Evolutionary conservation across 495 filamentous ascomycete species (phyloP).

Genomic region (Chaetomidium leptoderma): DNA sequence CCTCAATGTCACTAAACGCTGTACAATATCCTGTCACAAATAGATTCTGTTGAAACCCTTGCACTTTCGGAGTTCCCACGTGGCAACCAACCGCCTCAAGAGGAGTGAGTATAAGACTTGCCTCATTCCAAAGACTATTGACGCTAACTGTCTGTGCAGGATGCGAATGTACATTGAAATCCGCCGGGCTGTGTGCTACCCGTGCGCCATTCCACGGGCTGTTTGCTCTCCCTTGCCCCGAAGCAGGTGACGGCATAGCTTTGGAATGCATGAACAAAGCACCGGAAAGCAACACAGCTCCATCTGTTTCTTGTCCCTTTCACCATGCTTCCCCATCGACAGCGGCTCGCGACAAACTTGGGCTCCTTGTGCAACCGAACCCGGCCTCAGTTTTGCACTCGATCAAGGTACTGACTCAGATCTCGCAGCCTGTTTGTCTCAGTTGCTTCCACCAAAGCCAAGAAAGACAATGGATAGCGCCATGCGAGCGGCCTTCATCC

Average conservation of each 20-base stretch:
- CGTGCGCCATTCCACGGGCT: constrained; percentile 1
- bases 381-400: not conserved
- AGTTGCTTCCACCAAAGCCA: not conserved
- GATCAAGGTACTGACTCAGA: not conserved
- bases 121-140: not conserved
- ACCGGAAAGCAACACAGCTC: not conserved
- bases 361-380: not conserved
- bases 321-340: not conserved
- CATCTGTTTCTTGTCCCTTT: not conserved
- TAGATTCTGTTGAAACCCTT: constrained; percentile 11
- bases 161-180: not conserved
- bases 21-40: constrained; percentile 23
- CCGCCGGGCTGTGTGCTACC: not conserved
- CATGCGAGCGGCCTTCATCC: not conserved
- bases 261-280: constrained; percentile 6
- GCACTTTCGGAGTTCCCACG: not conserved
- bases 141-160: not conserved
- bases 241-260: not conserved
- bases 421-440: not conserved
- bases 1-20: not conserved
- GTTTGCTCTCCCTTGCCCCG: constrained; percentile 16
- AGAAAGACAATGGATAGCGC: not conserved
- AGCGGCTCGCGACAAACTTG: too few relatives aligned
- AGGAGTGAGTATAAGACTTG: not conserved
- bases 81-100: not conserved